Conservation (phyloP, 306 rosid species). For the Carpinus viminea region DNA sequence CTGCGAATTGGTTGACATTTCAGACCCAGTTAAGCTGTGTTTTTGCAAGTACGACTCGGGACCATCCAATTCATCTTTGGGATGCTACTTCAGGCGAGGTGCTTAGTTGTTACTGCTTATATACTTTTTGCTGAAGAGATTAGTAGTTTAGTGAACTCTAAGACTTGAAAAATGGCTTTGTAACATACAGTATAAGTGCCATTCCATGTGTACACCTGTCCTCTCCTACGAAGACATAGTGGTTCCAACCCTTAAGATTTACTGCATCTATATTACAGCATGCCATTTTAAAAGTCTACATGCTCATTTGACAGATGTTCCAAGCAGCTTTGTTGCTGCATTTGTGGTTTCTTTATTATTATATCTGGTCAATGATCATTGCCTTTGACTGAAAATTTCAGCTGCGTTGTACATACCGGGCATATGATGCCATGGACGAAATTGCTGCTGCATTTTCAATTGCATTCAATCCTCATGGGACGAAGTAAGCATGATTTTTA, state of each 20-base stretch:
- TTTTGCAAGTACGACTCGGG: slow-evolving; percentile 83
- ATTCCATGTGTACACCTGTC: neutral
- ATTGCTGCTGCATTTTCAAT: slow-evolving; percentile 87
- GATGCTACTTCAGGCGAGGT: slow-evolving; percentile 95
- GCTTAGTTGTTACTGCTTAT: slow-evolving; percentile 15
- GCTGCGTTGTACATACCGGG: slow-evolving; percentile 95
- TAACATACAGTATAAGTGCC: neutral
- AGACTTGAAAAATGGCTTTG: slow-evolving; percentile 2
- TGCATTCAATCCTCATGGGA: slow-evolving; percentile 87
- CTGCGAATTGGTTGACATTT: slow-evolving; percentile 30
- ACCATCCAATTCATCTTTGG: slow-evolving; percentile 98
- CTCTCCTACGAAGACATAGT: neutral
- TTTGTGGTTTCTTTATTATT: slow-evolving; percentile 20
- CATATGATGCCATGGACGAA: slow-evolving; percentile 97
- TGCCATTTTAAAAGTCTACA: neutral
- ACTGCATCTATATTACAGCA: neutral
- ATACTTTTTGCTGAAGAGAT: neutral
- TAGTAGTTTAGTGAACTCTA: neutral
- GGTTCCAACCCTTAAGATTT: neutral
- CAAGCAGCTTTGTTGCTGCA: neutral
- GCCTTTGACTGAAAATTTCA: slow-evolving; percentile 44
- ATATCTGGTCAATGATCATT: slow-evolving; percentile 23
- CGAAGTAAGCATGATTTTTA: slow-evolving; percentile 58
- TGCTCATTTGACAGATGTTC: slow-evolving; percentile 8
- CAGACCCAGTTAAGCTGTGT: slow-evolving; percentile 85